Base-by-base conservation (phyloP, 169 alveolate genomes). In the Nephromyces sp. region DNA sequence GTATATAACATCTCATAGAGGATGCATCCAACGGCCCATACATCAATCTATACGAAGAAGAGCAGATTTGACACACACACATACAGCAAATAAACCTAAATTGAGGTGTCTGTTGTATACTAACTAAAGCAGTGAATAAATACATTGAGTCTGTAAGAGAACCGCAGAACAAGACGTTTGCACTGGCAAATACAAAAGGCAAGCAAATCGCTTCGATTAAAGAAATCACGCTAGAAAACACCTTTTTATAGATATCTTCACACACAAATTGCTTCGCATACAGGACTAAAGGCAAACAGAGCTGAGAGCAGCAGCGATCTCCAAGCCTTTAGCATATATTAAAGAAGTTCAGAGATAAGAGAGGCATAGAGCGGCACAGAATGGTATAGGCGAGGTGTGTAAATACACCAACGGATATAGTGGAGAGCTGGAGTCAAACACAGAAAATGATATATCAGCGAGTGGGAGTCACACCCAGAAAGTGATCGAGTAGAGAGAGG, bases 11-110 rank as follows among this genome's bases (percentile, higher is more conserved):
- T 87, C 77, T 90, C 95, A 70, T 84, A 90, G 29, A 90, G 87
- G 33, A 90, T 90, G 73, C 95, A 90, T 5, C 95, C 95, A 22
- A 90, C 86, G 27, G 95, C 94, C 95, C 95, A 90, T 51, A 90
- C 89, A 66, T 90, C 95, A 57, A 90, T 90, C 85, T 89, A 73
- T 51, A 66, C 64, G 22, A 70, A 35, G 35, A 69, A 33, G 5
- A 69, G 27, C 72, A 74, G 66, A 79, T 84, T 66, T 78, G 61
- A 81, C 85, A 0, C 15, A 15, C 25, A 43, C 15, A 43, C 15
- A 15, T 43, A 43, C 15, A 43, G n/a, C 57, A 15, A 43, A 15
- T 15, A 15, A 15, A n/a, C n/a, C 57, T 15, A 43, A 43, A 15
- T n/a, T 15, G 57, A 43, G 15, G n/a, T 15, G n/a, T 43, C 57